Conservation (phyloP, 495 filamentous ascomycete genomes). For the Aspergillus sclerotioniger region DNA sequence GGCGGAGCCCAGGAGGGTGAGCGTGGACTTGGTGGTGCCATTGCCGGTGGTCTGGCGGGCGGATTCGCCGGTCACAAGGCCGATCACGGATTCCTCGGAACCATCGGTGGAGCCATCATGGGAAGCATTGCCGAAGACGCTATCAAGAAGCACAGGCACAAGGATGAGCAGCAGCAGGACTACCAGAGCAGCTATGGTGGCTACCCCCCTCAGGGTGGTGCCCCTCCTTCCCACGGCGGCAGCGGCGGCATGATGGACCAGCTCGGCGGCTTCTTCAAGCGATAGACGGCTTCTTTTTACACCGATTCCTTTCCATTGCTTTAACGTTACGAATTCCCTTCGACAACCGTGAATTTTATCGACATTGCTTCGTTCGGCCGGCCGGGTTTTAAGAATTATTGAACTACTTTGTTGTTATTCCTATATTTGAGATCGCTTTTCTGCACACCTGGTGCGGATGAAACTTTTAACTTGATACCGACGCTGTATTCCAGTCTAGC, state of each 20-base stretch:
- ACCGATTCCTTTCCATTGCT: slow-evolving; percentile 3
- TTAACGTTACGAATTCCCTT: slow-evolving; percentile 6
- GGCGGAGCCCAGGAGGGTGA: slow-evolving; percentile 46
- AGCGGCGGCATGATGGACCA: slow-evolving; percentile 37
- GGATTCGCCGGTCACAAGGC: slow-evolving; percentile 50
- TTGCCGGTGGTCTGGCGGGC: slow-evolving; percentile 47
- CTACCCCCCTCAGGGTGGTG: slow-evolving; percentile 22
- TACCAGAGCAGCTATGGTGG: slow-evolving; percentile 21
- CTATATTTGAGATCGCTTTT: slow-evolving; percentile 1
- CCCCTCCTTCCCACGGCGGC: slow-evolving; percentile 24
- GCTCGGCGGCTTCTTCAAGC: slow-evolving; percentile 46
- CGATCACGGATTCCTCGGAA: slow-evolving; percentile 49
- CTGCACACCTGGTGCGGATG: background rate
- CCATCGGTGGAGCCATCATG: slow-evolving; percentile 50
- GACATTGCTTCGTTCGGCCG: background rate
- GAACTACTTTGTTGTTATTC: background rate
- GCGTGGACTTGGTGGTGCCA: slow-evolving; percentile 47
- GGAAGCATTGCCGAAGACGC: slow-evolving; percentile 47
- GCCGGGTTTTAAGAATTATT: slow-evolving; percentile 2
- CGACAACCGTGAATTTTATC: slow-evolving; percentile 4
- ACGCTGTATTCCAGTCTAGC: slow-evolving; percentile 1
- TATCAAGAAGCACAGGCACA: slow-evolving; percentile 44
- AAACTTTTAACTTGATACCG: slow-evolving; percentile 13
- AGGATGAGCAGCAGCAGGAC: slow-evolving; percentile 21
- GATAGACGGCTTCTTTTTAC: slow-evolving; percentile 22